Conservation (phyloP, 179 eudicot species). For the Silene noctiflora region DNA sequence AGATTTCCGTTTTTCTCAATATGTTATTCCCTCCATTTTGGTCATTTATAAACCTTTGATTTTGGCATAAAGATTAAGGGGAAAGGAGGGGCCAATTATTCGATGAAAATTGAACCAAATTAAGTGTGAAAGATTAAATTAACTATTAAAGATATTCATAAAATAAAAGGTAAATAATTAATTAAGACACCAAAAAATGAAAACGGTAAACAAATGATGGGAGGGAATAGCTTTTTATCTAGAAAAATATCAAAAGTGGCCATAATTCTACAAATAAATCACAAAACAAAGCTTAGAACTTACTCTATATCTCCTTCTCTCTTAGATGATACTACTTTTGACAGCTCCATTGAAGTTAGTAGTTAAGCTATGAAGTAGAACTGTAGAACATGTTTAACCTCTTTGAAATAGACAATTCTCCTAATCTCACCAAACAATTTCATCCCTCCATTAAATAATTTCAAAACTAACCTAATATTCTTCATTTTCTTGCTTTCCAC, state of each 20-base stretch:
- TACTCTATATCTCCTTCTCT: constrained; percentile 1
- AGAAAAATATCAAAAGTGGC: constrained; percentile 13
- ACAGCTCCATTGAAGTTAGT: constrained; percentile 9
- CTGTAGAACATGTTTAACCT: constrained; percentile 21
- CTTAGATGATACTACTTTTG: neutral
- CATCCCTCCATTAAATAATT: neutral
- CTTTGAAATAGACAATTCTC: constrained; percentile 30
- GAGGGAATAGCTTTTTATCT: neutral
- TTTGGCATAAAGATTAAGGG: neutral
- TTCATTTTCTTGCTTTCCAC: constrained; percentile 5
- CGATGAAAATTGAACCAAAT: too few relatives aligned
- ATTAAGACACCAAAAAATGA: too few relatives aligned
- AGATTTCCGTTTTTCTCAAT: neutral
- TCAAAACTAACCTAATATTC: neutral
- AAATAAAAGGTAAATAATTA: too few relatives aligned
- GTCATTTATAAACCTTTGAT: too few relatives aligned
- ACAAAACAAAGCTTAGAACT: constrained; percentile 21
- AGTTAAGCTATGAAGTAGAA: constrained; percentile 30
- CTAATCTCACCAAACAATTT: constrained; percentile 30
- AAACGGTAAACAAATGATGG: too few relatives aligned
- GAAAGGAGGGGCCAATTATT: too few relatives aligned
- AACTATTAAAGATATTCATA: too few relatives aligned
- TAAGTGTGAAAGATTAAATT: too few relatives aligned
- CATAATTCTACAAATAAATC: neutral
- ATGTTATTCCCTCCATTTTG: neutral